These are phyloP conservation scores for Anisodus tanguticus DNA, from an alignment of 257 asterid species.

Conservation along the genomic window DNA sequence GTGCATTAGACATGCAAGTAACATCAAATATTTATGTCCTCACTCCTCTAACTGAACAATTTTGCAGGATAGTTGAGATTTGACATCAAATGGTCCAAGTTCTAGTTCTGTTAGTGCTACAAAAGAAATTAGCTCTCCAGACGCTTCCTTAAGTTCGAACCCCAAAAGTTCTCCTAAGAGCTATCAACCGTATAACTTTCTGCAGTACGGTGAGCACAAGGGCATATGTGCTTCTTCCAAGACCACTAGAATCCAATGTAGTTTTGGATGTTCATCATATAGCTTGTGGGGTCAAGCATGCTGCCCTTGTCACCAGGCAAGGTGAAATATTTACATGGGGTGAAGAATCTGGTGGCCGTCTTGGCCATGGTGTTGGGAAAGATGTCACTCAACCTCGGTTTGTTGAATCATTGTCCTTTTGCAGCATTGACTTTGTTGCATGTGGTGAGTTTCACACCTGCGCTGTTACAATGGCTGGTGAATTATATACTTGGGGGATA, in stretches of 20 bases:
- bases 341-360: conserved; percentile 97
- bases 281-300: conserved; percentile 89
- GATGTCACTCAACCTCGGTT: conserved; percentile 70
- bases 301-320: conserved; percentile 83
- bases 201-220: conserved; percentile 61
- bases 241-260: conserved; percentile 72
- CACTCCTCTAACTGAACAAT: background rate
- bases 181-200: conserved; percentile 48
- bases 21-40: background rate
- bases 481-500: conserved; percentile 94
- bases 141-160: conserved; percentile 62
- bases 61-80: conserved; percentile 34
- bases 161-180: conserved; percentile 65
- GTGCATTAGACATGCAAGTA: background rate
- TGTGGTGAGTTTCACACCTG: conserved; percentile 95
- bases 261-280: conserved; percentile 86
- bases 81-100: conserved; percentile 67
- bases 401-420: conserved; percentile 70
- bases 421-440: conserved; percentile 74
- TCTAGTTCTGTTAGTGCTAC: conserved; percentile 76
- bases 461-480: conserved; percentile 81
- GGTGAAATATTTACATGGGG: conserved; percentile 97
- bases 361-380: conserved; percentile 84
- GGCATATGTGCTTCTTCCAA: conserved; percentile 79
- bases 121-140: conserved; percentile 71